phyloP scores from a whole-genome alignment of 768 basidiomycete species.

The Sporobolomyces pararoseus region DNA sequence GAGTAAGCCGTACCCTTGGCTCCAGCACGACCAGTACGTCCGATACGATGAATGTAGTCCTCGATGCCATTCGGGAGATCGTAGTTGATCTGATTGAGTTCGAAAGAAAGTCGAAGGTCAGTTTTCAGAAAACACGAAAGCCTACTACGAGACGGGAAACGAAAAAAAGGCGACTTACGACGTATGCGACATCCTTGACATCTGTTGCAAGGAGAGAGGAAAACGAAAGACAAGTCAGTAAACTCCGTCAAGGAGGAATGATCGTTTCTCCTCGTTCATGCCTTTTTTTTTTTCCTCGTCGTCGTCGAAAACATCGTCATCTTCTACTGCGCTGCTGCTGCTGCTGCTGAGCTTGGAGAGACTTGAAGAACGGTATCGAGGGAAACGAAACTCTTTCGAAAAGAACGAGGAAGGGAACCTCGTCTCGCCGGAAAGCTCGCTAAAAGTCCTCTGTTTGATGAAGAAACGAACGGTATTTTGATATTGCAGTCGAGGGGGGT shows the following conservation, averaged over 20 bases:
- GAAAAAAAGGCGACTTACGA: constrained; percentile 66
- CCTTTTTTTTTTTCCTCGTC: too few relatives aligned
- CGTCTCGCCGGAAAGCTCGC: not conserved
- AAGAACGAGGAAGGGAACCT: too few relatives aligned
- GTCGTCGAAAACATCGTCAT: too few relatives aligned
- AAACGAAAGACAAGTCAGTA: constrained; percentile 48
- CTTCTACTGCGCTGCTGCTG: too few relatives aligned
- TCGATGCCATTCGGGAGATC: constrained; percentile 76
- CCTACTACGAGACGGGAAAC: constrained; percentile 58
- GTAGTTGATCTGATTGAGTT: constrained; percentile 62
- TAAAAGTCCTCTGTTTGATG: not conserved
- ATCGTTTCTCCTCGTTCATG: too few relatives aligned
- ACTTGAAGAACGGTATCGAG: too few relatives aligned
- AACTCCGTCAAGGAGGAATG: too few relatives aligned
- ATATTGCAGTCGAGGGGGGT: too few relatives aligned
- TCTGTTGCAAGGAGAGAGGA: constrained; percentile 56
- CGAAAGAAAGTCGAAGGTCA: not conserved
- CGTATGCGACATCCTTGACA: constrained; percentile 98
- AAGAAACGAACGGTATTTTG: not conserved
- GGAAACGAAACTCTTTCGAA: too few relatives aligned
- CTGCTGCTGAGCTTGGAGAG: too few relatives aligned
- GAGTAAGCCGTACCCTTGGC: constrained; percentile 57
- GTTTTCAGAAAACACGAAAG: too few relatives aligned
- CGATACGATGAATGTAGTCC: constrained; percentile 96
- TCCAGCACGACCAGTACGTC: constrained; percentile 77